Evolutionary conservation across 768 basidiomycete genomes (phyloP).

Genomic region (Phaeolepiota aurea): DNA sequence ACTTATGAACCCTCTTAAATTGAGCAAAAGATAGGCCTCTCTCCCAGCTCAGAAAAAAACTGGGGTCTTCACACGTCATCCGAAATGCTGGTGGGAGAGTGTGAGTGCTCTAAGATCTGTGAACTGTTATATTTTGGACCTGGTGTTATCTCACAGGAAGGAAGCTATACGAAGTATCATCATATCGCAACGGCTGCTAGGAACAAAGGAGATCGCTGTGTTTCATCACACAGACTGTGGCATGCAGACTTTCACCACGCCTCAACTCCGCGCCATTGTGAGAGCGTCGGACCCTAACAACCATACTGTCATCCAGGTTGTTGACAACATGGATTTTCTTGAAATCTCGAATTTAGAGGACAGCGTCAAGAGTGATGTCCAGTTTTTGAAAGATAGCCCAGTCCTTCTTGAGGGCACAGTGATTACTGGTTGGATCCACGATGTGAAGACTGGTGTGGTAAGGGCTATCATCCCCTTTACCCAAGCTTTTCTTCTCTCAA

Average conservation of each 20-base stretch:
- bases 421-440: conserved; percentile 62
- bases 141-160: conserved; percentile 25
- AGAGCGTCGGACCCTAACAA: conserved; percentile 33
- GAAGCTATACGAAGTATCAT: conserved; percentile 62
- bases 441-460: conserved; percentile 56
- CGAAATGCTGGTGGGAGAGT: conserved; percentile 65
- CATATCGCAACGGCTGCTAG: conserved; percentile 66
- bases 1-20: conserved; percentile 5
- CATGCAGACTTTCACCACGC: conserved; percentile 55
- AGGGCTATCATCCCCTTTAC: conserved; percentile 7
- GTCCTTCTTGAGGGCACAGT: conserved; percentile 44
- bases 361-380: conserved; percentile 50
- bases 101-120: conserved; percentile 25
- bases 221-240: conserved; percentile 71
- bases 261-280: conserved; percentile 40
- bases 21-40: conserved; percentile 32
- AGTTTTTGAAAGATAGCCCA: conserved; percentile 46
- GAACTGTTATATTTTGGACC: not conserved
- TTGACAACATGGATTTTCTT: conserved; percentile 44
- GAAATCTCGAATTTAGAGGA: conserved; percentile 43
- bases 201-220: conserved; percentile 59
- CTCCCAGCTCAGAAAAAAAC: conserved; percentile 48
- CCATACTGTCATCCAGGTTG: conserved; percentile 16
- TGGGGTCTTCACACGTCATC: conserved; percentile 67
- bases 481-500: conserved; percentile 5